Percentiles rank a stretch among this genome's conserved stretches.
These are phyloP conservation scores for Coniochaeta sp. DNA, from an alignment of 2,329 filamentous ascomycete genomes.

Conservation along the genomic window DNA sequence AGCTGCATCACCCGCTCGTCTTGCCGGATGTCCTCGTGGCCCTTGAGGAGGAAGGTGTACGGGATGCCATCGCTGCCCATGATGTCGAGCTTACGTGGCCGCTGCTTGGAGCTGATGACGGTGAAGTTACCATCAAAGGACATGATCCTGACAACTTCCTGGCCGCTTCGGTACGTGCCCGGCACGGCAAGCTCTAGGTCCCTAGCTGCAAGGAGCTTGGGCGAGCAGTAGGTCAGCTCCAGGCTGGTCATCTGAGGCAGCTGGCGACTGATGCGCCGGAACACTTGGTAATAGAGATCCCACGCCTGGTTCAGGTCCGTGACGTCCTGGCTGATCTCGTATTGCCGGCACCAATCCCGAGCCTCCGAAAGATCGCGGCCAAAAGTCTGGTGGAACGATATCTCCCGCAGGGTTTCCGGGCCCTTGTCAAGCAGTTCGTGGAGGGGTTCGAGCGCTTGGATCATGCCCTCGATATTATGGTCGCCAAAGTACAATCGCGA, in stretches of 20 bases:
- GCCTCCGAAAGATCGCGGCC: conserved; percentile 92
- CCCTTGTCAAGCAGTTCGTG: conserved; percentile 88
- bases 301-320: conserved; percentile 96
- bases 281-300: conserved; percentile 99
- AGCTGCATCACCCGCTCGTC: conserved; percentile 99
- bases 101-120: conserved; percentile 95
- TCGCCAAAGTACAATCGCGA: conserved; percentile 96
- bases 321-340: conserved; percentile 79
- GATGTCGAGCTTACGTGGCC: conserved; percentile 81
- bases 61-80: conserved; percentile 81
- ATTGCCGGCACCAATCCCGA: conserved; percentile 91
- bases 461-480: conserved; percentile 97
- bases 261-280: conserved; percentile 90
- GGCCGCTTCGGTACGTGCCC: conserved; percentile 78
- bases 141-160: conserved; percentile 73
- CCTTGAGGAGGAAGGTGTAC: conserved; percentile 90
- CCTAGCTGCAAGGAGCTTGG: conserved; percentile 77
- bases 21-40: conserved; percentile 98
- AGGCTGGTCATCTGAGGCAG: conserved; percentile 86
- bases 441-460: conserved; percentile 78
- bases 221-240: conserved; percentile 94
- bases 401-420: conserved; percentile 87
- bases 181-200: conserved; percentile 92
- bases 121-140: conserved; percentile 85
- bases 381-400: conserved; percentile 96